These are phyloP conservation scores for Drosera capensis DNA, from an alignment of 148 eudicot genomes.

Conservation along the genomic window DNA sequence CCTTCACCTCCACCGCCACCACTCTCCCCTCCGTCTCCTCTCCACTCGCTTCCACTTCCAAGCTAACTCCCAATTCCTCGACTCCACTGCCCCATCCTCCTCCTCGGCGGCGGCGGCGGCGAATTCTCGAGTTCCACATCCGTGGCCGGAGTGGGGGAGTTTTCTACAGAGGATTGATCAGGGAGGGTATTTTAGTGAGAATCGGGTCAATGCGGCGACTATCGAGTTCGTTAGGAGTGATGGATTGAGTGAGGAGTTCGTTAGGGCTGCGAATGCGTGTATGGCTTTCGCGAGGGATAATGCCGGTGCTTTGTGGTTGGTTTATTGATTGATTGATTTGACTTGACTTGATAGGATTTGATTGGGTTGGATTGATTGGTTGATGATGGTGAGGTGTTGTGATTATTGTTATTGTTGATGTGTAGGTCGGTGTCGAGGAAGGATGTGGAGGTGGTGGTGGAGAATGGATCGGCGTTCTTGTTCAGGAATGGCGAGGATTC, in stretches of 20 bases:
- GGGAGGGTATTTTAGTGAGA: constrained; percentile 6
- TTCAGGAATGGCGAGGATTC: constrained; percentile 38
- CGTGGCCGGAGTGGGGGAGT: constrained; percentile 51
- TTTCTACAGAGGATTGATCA: constrained; percentile 14
- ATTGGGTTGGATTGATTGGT: neutral
- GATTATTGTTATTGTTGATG: too few species aligned
- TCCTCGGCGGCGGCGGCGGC: too few species aligned
- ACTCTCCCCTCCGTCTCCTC: constrained; percentile 14
- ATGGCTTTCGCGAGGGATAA: constrained; percentile 37
- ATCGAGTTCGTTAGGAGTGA: constrained; percentile 25
- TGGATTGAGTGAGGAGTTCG: constrained; percentile 24
- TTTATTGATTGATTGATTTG: constrained; percentile 3
- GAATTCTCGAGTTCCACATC: constrained; percentile 20
- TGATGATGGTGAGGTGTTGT: neutral
- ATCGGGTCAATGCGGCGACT: neutral
- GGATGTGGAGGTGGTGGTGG: too few species aligned
- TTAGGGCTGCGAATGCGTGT: constrained; percentile 26
- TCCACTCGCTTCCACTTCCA: constrained; percentile 8
- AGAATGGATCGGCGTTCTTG: constrained; percentile 54
- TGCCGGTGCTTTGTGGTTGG: constrained; percentile 40
- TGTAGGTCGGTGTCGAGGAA: too few species aligned
- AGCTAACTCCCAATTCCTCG: neutral
- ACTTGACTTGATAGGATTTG: too few species aligned
- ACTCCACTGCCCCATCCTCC: neutral
- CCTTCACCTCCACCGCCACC: constrained; percentile 5